phyloP scores from a whole-genome alignment of 2,329 filamentous ascomycete species.

The Podosphaera leucotricha region DNA sequence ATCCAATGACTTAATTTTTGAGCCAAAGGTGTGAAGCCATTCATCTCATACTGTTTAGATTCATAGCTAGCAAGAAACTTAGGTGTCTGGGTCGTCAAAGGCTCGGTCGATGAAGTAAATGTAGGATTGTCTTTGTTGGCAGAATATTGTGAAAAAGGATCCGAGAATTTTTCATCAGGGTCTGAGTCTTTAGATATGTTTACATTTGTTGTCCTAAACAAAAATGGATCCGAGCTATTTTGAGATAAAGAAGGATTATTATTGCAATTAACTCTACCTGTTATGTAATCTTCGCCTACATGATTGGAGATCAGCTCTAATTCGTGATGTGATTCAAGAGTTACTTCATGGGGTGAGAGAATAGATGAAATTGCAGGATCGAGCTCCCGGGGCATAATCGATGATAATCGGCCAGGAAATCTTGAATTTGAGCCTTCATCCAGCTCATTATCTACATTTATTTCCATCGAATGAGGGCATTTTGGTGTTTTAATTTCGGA shows the following conservation, averaged over 20 bases:
- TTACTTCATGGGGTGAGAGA: not conserved
- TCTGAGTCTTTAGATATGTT: constrained; percentile 26
- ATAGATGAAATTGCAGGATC: constrained; percentile 10
- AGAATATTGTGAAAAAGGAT: constrained; percentile 5
- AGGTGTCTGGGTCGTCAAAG: constrained; percentile 5
- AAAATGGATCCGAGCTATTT: constrained; percentile 14
- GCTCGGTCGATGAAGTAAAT: not conserved
- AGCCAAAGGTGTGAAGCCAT: constrained; percentile 41
- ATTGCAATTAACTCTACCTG: constrained; percentile 5
- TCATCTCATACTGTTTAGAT: constrained; percentile 9
- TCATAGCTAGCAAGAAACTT: constrained; percentile 2
- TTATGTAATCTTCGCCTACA: constrained; percentile 2
- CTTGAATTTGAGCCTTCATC: constrained; percentile 4
- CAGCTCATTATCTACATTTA: not conserved
- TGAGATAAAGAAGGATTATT: constrained; percentile 10
- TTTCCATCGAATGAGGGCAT: constrained; percentile 1
- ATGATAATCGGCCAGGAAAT: constrained; percentile 19
- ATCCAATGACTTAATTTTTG: constrained; percentile 39
- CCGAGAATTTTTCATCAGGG: constrained; percentile 28
- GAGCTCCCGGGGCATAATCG: constrained; percentile 17
- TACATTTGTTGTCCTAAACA: constrained; percentile 25
- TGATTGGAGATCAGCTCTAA: not conserved
- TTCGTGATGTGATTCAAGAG: not conserved
- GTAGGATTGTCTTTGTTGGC: not conserved
- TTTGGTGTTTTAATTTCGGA: constrained; percentile 1